Conservation (phyloP, 2,329 filamentous ascomycete genomes). For the Cladosporium cucumerinum region DNA sequence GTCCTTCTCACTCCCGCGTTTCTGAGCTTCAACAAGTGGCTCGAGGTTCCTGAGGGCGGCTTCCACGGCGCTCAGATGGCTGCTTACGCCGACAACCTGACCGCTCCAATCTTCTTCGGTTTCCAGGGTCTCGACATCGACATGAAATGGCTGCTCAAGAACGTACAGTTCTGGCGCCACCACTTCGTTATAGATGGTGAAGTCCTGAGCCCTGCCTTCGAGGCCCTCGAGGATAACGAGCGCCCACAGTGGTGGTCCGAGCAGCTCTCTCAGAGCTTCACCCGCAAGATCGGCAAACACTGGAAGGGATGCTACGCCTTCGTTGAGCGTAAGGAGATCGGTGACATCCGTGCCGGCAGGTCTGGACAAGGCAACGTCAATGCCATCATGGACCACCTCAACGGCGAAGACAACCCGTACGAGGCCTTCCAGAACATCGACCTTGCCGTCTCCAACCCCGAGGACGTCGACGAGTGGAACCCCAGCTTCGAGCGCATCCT, state of each 20-base stretch:
- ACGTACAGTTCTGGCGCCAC: conserved; percentile 53
- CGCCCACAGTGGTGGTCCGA: conserved; percentile 38
- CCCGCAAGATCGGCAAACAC: conserved; percentile 35
- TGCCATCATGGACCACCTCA: conserved; percentile 31
- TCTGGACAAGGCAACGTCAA: conserved; percentile 17
- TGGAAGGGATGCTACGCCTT: conserved; percentile 54
- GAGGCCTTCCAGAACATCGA: conserved; percentile 31
- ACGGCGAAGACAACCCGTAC: conserved; percentile 30
- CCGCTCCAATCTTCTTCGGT: conserved; percentile 43
- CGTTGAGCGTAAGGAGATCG: conserved; percentile 31
- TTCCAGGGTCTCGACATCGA: conserved; percentile 40
- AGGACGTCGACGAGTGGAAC: conserved; percentile 35
- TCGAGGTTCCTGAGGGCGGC: conserved; percentile 23
- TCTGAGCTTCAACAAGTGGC: conserved; percentile 21
- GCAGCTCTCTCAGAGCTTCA: conserved; percentile 18
- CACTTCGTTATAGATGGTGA: conserved; percentile 44
- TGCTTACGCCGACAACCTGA: conserved; percentile 40
- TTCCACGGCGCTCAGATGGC: conserved; percentile 46
- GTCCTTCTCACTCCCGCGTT: conserved; percentile 32
- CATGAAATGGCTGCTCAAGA: conserved; percentile 46
- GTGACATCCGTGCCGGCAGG: conserved; percentile 24
- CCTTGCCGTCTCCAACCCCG: conserved; percentile 24
- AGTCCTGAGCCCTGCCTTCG: conserved; percentile 39
- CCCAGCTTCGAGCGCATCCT: conserved; percentile 41
- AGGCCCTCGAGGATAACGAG: conserved; percentile 36